Conservation (phyloP, 768 basidiomycete species). For the Rossbeevera mucosa region DNA sequence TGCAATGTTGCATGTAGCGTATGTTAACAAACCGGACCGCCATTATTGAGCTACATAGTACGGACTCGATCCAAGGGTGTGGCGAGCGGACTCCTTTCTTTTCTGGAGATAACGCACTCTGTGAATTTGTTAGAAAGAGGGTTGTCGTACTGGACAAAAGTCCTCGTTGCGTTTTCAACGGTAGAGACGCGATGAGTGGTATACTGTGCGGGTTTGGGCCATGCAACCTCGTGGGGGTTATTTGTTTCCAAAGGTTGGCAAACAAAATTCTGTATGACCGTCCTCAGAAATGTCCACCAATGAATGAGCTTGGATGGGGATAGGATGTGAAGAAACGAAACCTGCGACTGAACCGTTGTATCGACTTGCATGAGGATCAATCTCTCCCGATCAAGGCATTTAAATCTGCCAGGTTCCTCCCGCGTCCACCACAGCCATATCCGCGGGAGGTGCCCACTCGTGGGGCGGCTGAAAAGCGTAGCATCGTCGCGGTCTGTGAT, state of each 20-base stretch:
- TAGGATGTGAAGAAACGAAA: no score
- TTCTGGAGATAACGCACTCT: slow-evolving; percentile 58
- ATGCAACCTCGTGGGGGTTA: slow-evolving; percentile 41
- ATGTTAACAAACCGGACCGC: no score
- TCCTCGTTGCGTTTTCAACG: slow-evolving; percentile 77
- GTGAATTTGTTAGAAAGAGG: slow-evolving; percentile 72
- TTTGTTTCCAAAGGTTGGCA: no score
- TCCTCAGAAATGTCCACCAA: no score
- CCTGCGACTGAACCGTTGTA: not conserved
- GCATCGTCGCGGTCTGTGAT: slow-evolving; percentile 78
- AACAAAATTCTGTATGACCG: not conserved
- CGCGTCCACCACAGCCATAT: not conserved
- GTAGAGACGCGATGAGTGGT: slow-evolving; percentile 51
- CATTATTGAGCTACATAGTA: not conserved
- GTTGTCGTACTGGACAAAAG: slow-evolving; percentile 81
- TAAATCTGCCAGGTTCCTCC: not conserved
- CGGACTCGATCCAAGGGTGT: not conserved
- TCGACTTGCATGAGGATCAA: not conserved
- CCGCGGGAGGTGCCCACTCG: slow-evolving; percentile 66
- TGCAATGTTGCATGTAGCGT: no score
- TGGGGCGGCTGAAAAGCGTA: slow-evolving; percentile 75
- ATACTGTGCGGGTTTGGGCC: slow-evolving; percentile 33
- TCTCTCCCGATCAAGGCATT: not conserved
- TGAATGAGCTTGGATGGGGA: no score
- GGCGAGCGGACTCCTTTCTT: slow-evolving; percentile 65